Percentiles rank a stretch among this genome's conserved stretches.
Evolutionary conservation across 2,329 filamentous ascomycete species (phyloP).

Genomic region (Grosmannia penicillata): DNA sequence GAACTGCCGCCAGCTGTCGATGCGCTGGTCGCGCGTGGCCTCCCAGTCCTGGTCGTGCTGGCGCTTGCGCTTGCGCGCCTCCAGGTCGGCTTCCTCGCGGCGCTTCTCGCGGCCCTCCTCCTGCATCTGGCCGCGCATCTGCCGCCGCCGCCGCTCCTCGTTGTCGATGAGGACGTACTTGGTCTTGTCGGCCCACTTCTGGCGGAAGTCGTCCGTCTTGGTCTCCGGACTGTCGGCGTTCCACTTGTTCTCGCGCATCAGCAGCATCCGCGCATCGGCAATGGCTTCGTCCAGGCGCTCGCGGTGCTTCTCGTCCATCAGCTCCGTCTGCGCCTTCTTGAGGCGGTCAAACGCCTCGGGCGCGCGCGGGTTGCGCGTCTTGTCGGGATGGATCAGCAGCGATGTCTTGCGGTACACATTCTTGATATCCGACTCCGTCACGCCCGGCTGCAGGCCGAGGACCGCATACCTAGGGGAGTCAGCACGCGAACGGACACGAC

Average conservation of each 20-base stretch:
- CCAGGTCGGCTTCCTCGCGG: constrained; percentile 72
- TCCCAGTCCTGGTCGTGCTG: constrained; percentile 96
- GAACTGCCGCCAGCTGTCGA: constrained; percentile 88
- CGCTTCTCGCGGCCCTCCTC: constrained; percentile 86
- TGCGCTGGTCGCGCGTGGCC: constrained; percentile 75
- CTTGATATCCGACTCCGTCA: constrained; percentile 94
- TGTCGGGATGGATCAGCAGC: constrained; percentile 97
- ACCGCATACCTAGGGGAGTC: constrained; percentile 58
- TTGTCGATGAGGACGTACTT: constrained; percentile 85
- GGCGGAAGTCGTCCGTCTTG: constrained; percentile 68
- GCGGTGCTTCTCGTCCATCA: constrained; percentile 90
- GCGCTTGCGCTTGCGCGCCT: constrained; percentile 67
- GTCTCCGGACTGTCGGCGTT: constrained; percentile 78
- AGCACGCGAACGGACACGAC: neutral
- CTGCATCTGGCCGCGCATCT: constrained; percentile 88
- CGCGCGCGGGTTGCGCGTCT: constrained; percentile 78
- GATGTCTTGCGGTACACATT: constrained; percentile 89
- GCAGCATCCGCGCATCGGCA: constrained; percentile 83
- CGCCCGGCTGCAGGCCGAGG: constrained; percentile 86
- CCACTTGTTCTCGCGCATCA: constrained; percentile 91
- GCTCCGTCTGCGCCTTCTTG: constrained; percentile 81
- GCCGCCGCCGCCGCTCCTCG: constrained; percentile 68
- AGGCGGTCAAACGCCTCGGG: constrained; percentile 94
- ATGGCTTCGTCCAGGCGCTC: constrained; percentile 83
- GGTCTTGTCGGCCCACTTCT: constrained; percentile 80